These are phyloP conservation scores for Physcomitrellopsis africana DNA, from an alignment of 225 moss, liverwort and hornwort genomes.

Conservation along the genomic window DNA sequence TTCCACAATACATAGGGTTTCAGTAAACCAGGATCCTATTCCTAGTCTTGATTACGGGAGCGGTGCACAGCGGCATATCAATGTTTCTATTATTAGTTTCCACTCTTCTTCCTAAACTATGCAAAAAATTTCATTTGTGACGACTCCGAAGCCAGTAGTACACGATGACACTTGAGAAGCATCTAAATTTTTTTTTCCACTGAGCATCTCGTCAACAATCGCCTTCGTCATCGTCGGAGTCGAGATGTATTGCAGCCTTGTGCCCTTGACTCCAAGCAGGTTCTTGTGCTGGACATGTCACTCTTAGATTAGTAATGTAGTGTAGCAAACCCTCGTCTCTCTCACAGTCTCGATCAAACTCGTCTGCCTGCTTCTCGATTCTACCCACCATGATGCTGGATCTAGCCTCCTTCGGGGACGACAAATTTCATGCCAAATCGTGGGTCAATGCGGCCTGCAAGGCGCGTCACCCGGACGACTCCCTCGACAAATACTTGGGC, in stretches of 20 bases:
- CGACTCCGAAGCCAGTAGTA: too few species aligned
- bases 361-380: neutral
- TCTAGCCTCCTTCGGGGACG: constrained; percentile 87
- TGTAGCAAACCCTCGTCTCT: constrained; percentile 29
- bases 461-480: constrained; percentile 89
- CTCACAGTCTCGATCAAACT: constrained; percentile 3
- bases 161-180: too few species aligned
- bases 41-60: too few species aligned
- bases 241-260: neutral
- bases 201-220: too few species aligned
- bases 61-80: too few species aligned
- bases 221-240: neutral
- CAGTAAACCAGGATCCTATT: too few species aligned
- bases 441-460: constrained; percentile 96
- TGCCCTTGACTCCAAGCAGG: neutral
- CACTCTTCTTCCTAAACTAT: too few species aligned
- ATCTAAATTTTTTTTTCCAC: too few species aligned
- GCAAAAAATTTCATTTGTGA: too few species aligned
- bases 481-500: constrained; percentile 84
- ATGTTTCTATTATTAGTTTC: too few species aligned
- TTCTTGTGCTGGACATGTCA: neutral
- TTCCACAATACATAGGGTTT: too few species aligned
- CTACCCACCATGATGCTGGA: constrained; percentile 81
- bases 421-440: constrained; percentile 84
- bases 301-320: constrained; percentile 1